Conservation (phyloP, 768 basidiomycete species). For the Hygrophoropsis aurantiaca region DNA sequence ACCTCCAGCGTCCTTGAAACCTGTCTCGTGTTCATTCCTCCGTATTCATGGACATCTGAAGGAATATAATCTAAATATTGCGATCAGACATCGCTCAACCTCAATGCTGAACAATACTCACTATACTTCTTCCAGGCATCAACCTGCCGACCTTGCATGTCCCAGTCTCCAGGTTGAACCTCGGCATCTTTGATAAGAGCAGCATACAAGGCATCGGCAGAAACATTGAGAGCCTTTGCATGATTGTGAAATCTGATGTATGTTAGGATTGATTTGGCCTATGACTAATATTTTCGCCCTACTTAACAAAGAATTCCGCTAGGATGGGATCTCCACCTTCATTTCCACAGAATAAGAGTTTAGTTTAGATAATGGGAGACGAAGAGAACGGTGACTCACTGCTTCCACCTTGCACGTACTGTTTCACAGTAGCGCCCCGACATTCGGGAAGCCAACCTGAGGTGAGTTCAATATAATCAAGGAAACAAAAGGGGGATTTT, state of each 20-base stretch:
- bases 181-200: constrained; percentile 63
- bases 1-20: constrained; percentile 65
- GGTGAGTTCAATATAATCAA: constrained; percentile 1
- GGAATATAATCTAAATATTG: constrained; percentile 36
- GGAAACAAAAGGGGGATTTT: background rate
- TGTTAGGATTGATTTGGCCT: background rate
- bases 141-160: constrained; percentile 60
- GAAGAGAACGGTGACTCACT: constrained; percentile 38
- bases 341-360: background rate
- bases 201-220: constrained; percentile 48
- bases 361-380: background rate
- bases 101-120: constrained; percentile 23
- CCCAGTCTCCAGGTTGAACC: constrained; percentile 56
- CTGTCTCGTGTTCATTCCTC: constrained; percentile 62
- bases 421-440: constrained; percentile 51
- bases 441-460: constrained; percentile 69
- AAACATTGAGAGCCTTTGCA: constrained; percentile 46
- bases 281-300: constrained; percentile 7
- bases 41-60: constrained; percentile 30
- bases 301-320: constrained; percentile 68
- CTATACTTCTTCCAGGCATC: constrained; percentile 56
- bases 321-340: constrained; percentile 64
- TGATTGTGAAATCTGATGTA: constrained; percentile 48
- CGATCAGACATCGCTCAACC: background rate
- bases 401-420: constrained; percentile 61